Percentiles rank a stretch among this genome's conserved stretches.
Evolutionary conservation across 1,284 basidiomycete genomes (phyloP).

Genomic region (Puccinia novopanici): DNA sequence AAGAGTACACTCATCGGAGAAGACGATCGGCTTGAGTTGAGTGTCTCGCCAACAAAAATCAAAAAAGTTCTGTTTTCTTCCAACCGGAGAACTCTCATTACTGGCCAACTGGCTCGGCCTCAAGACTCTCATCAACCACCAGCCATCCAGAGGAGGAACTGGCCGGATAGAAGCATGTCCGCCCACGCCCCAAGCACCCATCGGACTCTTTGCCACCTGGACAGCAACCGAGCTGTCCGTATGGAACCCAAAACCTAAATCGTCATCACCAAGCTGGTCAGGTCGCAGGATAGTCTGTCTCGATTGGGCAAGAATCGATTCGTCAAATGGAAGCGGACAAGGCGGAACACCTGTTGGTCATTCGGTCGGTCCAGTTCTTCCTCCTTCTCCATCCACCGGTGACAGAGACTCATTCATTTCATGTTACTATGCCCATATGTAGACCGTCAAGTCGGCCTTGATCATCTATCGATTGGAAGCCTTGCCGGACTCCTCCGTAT

Average conservation of each 20-base stretch:
- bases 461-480: conserved; percentile 33
- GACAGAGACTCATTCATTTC: background rate
- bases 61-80: too few species aligned
- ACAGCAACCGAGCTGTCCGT: conserved; percentile 36
- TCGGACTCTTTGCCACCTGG: conserved; percentile 47
- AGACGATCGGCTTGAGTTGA: too few species aligned
- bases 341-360: conserved; percentile 16
- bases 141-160: background rate
- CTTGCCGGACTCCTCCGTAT: conserved; percentile 29
- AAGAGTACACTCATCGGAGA: conserved; percentile 40
- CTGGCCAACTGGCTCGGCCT: conserved; percentile 50
- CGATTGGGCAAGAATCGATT: conserved; percentile 22
- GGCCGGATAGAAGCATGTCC: background rate
- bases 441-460: conserved; percentile 29
- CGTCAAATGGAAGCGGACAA: conserved; percentile 44
- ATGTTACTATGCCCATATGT: background rate
- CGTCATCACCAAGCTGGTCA: conserved; percentile 30
- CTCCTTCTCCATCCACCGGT: background rate
- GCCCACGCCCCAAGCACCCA: conserved; percentile 12
- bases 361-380: conserved; percentile 8
- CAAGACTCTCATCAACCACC: conserved; percentile 9
- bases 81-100: conserved; percentile 27
- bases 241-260: conserved; percentile 46
- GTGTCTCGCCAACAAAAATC: too few species aligned
- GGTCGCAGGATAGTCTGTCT: conserved; percentile 6